Percentiles rank a stretch among this genome's conserved stretches.
These are phyloP conservation scores for Lignosus rhinocerotis DNA, from an alignment of 1,284 basidiomycete species.

Conservation along the genomic window DNA sequence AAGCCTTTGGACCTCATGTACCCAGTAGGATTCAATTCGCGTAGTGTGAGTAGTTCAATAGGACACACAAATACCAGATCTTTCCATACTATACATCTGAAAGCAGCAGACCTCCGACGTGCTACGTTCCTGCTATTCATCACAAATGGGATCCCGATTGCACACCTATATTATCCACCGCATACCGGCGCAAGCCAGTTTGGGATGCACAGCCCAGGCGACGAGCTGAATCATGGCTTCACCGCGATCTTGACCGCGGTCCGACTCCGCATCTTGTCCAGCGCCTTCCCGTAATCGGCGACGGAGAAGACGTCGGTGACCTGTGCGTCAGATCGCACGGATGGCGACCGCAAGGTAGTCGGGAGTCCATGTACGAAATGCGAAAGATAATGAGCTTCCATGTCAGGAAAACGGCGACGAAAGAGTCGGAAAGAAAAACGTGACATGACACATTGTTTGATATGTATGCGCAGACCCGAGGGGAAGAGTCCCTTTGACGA, in stretches of 20 bases:
- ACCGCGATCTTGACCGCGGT: slow-evolving; percentile 71
- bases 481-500: background rate
- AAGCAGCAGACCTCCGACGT: no score
- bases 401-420: background rate
- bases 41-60: no score
- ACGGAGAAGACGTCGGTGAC: slow-evolving; percentile 76
- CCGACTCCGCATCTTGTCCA: slow-evolving; percentile 83
- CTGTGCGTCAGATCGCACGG: slow-evolving; percentile 30
- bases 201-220: no score
- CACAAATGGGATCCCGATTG: no score
- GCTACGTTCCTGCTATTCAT: no score
- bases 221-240: slow-evolving; percentile 39
- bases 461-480: background rate
- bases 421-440: background rate
- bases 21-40: no score
- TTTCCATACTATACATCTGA: no score
- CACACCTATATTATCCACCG: no score
- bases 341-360: background rate
- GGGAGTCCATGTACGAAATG: background rate
- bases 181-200: no score
- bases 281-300: slow-evolving; percentile 76
- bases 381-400: background rate
- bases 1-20: no score
- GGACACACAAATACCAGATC: no score
- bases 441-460: background rate